Percentiles rank a stretch among this genome's conserved stretches.
Conservation (phyloP, 2,329 filamentous ascomycete genomes). For the Nemania abortiva region DNA sequence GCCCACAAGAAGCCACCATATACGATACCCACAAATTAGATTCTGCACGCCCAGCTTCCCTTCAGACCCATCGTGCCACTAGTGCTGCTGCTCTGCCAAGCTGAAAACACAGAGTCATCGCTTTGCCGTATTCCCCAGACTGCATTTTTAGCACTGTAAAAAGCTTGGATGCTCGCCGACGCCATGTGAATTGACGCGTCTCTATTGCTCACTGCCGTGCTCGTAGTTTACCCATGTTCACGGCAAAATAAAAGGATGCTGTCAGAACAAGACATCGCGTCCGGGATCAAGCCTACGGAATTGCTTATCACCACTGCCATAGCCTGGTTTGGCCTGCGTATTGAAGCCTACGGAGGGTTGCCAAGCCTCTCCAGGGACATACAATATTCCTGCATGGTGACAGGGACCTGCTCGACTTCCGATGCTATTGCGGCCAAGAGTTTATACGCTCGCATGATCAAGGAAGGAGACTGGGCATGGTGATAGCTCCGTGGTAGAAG, state of each 20-base stretch:
- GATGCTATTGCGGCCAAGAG: constrained; percentile 49
- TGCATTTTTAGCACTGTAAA: constrained; percentile 21
- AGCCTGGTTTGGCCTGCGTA: constrained; percentile 46
- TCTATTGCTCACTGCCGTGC: constrained; percentile 65
- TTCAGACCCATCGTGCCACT: background rate
- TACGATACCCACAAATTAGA: constrained; percentile 16
- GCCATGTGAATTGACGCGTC: constrained; percentile 27
- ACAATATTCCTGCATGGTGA: constrained; percentile 62
- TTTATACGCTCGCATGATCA: constrained; percentile 42
- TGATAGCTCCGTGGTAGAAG: constrained; percentile 43
- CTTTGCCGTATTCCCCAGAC: constrained; percentile 1
- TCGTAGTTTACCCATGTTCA: constrained; percentile 55
- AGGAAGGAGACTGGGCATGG: constrained; percentile 57
- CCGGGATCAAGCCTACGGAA: constrained; percentile 39
- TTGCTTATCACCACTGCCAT: constrained; percentile 45
- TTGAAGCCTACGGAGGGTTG: constrained; percentile 58
- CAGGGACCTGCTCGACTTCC: constrained; percentile 71
- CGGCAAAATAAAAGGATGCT: constrained; percentile 36
- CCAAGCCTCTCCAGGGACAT: constrained; percentile 62
- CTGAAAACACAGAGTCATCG: constrained; percentile 27
- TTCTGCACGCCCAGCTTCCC: constrained; percentile 11
- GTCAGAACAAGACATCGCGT: constrained; percentile 34
- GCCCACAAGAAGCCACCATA: background rate
- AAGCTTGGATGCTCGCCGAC: constrained; percentile 1
- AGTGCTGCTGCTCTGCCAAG: constrained; percentile 38